Percentiles rank a stretch among this genome's conserved stretches.
Evolutionary conservation across 2,329 filamentous ascomycete species (phyloP).

Genomic region (Aspergillus eucalypticola): DNA sequence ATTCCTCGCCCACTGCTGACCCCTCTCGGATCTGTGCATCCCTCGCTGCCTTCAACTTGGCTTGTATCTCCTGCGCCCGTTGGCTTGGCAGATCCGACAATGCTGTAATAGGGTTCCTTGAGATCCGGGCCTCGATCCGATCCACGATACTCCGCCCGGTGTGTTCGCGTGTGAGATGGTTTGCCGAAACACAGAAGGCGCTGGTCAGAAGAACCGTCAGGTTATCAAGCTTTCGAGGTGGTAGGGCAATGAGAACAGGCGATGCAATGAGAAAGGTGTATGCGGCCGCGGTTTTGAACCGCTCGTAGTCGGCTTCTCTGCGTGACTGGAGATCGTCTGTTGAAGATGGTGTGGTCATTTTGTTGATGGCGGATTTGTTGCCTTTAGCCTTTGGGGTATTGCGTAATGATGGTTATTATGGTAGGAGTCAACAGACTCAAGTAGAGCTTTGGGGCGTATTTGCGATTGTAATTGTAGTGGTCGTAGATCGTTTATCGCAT

Average conservation of each 20-base stretch:
- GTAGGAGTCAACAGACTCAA: not conserved
- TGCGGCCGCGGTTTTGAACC: constrained; percentile 45
- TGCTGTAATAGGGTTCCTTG: constrained; percentile 8
- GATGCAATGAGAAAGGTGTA: constrained; percentile 39
- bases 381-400: not conserved
- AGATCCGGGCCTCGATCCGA: constrained; percentile 29
- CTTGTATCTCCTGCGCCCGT: constrained; percentile 37
- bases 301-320: constrained; percentile 40
- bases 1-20: constrained; percentile 26
- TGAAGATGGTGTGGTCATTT: not conserved
- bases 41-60: constrained; percentile 29
- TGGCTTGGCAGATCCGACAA: constrained; percentile 32
- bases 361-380: not conserved
- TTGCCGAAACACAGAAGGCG: constrained; percentile 43
- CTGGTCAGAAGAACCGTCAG: constrained; percentile 40
- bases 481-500: not conserved
- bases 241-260: constrained; percentile 34
- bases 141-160: constrained; percentile 39
- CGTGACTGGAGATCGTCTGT: constrained; percentile 7
- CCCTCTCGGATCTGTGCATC: constrained; percentile 29
- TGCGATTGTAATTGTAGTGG: not conserved
- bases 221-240: constrained; percentile 42
- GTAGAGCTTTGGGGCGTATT: not conserved
- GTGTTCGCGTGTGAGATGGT: constrained; percentile 40
- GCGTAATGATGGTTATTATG: not conserved